These are phyloP conservation scores for Metarhizium humberi DNA, from an alignment of 2,329 filamentous ascomycete species.

Conservation along the genomic window DNA sequence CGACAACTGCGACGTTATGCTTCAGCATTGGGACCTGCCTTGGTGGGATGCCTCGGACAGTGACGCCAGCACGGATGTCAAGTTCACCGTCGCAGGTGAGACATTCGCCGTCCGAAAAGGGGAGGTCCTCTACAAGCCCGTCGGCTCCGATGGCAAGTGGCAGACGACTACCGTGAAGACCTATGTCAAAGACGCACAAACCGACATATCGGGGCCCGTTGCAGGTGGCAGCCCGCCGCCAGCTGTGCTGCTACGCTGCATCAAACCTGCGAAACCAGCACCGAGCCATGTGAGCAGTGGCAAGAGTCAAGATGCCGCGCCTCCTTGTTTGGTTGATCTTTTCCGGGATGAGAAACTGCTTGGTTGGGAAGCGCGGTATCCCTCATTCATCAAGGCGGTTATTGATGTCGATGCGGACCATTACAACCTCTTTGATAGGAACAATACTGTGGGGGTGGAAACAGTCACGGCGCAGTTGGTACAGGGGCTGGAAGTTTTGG, in stretches of 20 bases:
- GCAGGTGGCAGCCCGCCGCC: slow-evolving; percentile 12
- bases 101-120: slow-evolving; percentile 9
- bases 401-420: slow-evolving; percentile 18
- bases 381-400: slow-evolving; percentile 19
- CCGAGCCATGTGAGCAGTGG: not conserved
- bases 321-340: slow-evolving; percentile 15
- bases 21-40: slow-evolving; percentile 19
- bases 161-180: not conserved
- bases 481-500: slow-evolving; percentile 7
- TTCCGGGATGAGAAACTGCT: slow-evolving; percentile 16
- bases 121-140: slow-evolving; percentile 14
- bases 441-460: slow-evolving; percentile 3
- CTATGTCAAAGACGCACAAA: not conserved
- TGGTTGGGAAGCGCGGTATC: slow-evolving; percentile 18
- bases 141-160: slow-evolving; percentile 10
- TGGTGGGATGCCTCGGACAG: slow-evolving; percentile 13
- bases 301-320: not conserved
- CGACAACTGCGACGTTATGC: slow-evolving; percentile 20
- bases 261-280: slow-evolving; percentile 3
- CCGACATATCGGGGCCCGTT: slow-evolving; percentile 3
- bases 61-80: slow-evolving; percentile 7
- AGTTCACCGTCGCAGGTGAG: slow-evolving; percentile 10
- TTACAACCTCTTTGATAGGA: slow-evolving; percentile 17
- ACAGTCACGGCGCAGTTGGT: slow-evolving; percentile 8
- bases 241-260: slow-evolving; percentile 15